Evolutionary conservation across 805 yeast species (phyloP), one percentile per base, ranked within the genome.

Genomic region (Teunomyces pallodes): DNA sequence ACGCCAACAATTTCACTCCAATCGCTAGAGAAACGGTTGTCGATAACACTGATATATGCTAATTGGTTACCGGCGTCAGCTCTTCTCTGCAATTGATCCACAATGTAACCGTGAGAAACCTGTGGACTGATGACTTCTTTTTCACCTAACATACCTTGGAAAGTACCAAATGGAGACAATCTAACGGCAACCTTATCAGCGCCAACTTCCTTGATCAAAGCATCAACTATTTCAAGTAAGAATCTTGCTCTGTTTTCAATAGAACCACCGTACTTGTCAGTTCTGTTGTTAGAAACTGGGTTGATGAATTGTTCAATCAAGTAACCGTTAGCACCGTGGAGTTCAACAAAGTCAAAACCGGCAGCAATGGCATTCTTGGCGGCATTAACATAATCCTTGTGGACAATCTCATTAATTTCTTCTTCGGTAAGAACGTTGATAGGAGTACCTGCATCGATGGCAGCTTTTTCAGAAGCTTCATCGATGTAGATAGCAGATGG

Each of bases 211-310:
- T 20, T 20, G 26, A 16, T 36, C 20, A 36, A 36, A 12, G 5
- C 26, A 48, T 74, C 77, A 13, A 82, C 66, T 13, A 81, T 70
- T 54, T 79, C 83, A 26, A 75, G 59, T 1, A 62, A 45, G 36
- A 75, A 62, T 45, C 73, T 62, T 9, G 72, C 63, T 48, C 76
- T 63, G 56, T 71, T 75, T 51, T 75, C 78, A 50, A 71, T 69
- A 4, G 72, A 61, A 0, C 77, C 79, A 42, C 80, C 78, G 43
- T 72, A 74, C 49, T 69, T 57, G 51, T 74, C 79, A 13, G 71
- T 63, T 59, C 80, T 58, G 12, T 59, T 35, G 62, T 74, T 69
- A 14, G 65, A 50, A 8, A 50, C 43, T 16, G 67, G 61, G 43
- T 72, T 71, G 29, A 73, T 35, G 55, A 77, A 70, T 52, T 72